These are phyloP conservation scores for Botryococcus braunii DNA, from an alignment of 163 green algal species.

Conservation along the genomic window DNA sequence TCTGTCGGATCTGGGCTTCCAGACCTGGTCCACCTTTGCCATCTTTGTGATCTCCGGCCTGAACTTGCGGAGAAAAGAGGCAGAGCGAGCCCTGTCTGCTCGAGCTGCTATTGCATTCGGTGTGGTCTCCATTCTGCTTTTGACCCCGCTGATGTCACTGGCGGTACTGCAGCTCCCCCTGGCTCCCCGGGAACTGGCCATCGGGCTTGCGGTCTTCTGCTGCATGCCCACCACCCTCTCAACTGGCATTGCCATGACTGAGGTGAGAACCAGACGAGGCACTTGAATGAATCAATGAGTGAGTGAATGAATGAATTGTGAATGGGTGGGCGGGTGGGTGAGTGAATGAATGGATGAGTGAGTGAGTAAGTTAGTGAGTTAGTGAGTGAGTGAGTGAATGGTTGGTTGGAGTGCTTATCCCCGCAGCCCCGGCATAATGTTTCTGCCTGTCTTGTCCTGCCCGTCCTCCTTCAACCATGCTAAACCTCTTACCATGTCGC, in stretches of 20 bases:
- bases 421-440: no score
- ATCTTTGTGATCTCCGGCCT: constrained; percentile 47
- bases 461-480: no score
- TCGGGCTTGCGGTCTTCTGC: constrained; percentile 82
- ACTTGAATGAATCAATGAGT: no score
- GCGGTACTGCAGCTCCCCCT: constrained; percentile 43
- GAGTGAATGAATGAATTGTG: no score
- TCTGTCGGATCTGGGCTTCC: background rate
- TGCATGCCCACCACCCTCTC: constrained; percentile 90
- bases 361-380: no score
- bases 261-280: no score
- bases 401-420: no score
- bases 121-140: constrained; percentile 58
- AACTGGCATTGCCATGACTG: constrained; percentile 43
- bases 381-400: no score
- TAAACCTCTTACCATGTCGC: no score
- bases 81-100: constrained; percentile 20
- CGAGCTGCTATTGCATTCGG: constrained; percentile 45
- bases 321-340: no score
- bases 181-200: constrained; percentile 43
- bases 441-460: no score
- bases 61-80: constrained; percentile 12
- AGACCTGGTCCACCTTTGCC: constrained; percentile 3
- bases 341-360: no score
- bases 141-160: constrained; percentile 48